Evolutionary conservation across 2,329 filamentous ascomycete genomes (phyloP).

Genomic region (Rhynchosporium agropyri): DNA sequence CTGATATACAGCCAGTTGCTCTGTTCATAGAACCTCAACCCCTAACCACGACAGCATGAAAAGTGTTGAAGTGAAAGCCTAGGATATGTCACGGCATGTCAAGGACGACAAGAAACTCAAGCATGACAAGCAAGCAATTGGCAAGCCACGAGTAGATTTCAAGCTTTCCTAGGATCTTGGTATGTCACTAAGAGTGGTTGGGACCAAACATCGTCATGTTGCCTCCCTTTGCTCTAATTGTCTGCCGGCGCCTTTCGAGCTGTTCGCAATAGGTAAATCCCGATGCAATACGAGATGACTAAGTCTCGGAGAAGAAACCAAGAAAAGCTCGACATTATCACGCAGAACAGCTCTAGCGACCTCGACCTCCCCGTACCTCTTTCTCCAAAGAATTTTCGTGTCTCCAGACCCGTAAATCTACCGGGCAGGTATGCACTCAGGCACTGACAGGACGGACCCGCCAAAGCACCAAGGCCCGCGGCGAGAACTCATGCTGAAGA

Average conservation of each 20-base stretch:
- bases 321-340: too few relatives aligned
- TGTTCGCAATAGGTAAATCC: background rate
- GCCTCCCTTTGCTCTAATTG: background rate
- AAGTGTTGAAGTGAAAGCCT: background rate
- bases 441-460: constrained; percentile 8
- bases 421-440: background rate
- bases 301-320: too few relatives aligned
- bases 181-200: background rate
- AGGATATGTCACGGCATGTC: background rate
- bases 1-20: constrained; percentile 7
- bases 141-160: background rate
- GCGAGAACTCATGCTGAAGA: background rate
- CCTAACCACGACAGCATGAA: background rate
- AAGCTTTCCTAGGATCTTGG: constrained; percentile 14
- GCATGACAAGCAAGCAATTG: constrained; percentile 9
- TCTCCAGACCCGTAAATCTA: constrained; percentile 20
- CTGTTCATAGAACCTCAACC: background rate
- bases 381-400: background rate
- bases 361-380: background rate
- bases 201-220: background rate
- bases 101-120: constrained; percentile 1
- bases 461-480: background rate
- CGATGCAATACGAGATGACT: too few relatives aligned
- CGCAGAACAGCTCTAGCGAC: too few relatives aligned
- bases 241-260: background rate